A percentile compares a stretch with the other conserved stretches of the same genome.
Evolutionary conservation across 805 yeast genomes (phyloP).

Genomic region (Saccharomyces kudriavzevii): DNA sequence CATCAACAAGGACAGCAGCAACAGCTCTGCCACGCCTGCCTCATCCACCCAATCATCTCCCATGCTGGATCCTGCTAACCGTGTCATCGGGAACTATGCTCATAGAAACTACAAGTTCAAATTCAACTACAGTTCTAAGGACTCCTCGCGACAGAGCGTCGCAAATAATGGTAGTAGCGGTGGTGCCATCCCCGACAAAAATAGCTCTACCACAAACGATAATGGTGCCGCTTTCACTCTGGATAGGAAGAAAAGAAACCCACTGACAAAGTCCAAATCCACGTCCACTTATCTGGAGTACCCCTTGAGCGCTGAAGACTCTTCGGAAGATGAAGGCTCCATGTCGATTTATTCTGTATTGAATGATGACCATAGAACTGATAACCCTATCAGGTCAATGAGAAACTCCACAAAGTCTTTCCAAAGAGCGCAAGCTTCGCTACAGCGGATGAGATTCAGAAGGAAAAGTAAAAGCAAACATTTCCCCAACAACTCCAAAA

Average conservation of each 20-base stretch:
- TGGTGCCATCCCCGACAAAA: not conserved
- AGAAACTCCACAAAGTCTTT: conserved; percentile 40
- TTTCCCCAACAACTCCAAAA: conserved; percentile 27
- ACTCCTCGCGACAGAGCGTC: not conserved
- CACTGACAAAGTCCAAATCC: not conserved
- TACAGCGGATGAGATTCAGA: conserved; percentile 51
- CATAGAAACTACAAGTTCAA: conserved; percentile 28
- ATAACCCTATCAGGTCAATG: conserved; percentile 30
- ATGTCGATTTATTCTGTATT: conserved; percentile 59
- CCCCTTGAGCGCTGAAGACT: conserved; percentile 16
- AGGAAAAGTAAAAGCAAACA: conserved; percentile 43
- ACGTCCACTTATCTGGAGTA: not conserved
- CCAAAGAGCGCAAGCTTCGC: conserved; percentile 59
- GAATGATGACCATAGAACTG: conserved; percentile 30
- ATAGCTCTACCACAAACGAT: not conserved
- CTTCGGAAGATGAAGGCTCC: conserved; percentile 54
- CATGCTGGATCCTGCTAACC: conserved; percentile 7
- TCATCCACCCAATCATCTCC: not conserved
- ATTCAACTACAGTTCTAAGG: conserved; percentile 21
- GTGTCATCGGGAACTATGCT: conserved; percentile 21
- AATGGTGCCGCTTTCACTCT: not conserved
- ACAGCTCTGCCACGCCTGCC: not conserved
- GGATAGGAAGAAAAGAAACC: not conserved
- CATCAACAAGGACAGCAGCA: not conserved
- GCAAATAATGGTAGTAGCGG: not conserved